These are phyloP conservation scores for Lachancea quebecensis DNA, from an alignment of 805 yeast species.

Conservation along the genomic window DNA sequence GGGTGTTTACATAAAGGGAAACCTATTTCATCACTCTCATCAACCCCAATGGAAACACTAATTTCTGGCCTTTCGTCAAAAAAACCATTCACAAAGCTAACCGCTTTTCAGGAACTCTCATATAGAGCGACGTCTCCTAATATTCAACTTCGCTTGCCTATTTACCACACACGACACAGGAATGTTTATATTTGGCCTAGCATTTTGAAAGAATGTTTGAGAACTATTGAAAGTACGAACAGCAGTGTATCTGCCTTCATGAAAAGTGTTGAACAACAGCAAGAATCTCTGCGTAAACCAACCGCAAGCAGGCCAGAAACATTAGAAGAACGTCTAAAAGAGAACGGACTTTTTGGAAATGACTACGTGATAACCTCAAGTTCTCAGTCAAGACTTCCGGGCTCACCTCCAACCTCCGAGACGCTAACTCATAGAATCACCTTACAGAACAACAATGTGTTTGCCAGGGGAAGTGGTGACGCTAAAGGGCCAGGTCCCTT, in stretches of 20 bases:
- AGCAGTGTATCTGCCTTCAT: constrained; percentile 29
- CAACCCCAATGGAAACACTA: constrained; percentile 57
- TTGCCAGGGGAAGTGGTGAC: constrained; percentile 8
- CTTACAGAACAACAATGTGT: constrained; percentile 20
- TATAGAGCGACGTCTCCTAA: constrained; percentile 49
- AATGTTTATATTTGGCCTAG: constrained; percentile 49
- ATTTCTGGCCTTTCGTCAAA: constrained; percentile 54
- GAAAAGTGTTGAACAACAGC: constrained; percentile 12
- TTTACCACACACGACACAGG: constrained; percentile 45
- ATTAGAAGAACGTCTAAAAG: neutral
- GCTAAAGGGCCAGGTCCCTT: constrained; percentile 5
- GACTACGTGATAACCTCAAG: constrained; percentile 20
- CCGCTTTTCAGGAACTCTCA: constrained; percentile 74
- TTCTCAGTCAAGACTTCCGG: constrained; percentile 13
- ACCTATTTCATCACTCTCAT: constrained; percentile 47
- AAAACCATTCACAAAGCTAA: constrained; percentile 44
- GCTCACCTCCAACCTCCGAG: constrained; percentile 11
- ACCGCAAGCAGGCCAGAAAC: constrained; percentile 2
- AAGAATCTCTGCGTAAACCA: constrained; percentile 6
- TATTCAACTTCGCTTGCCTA: constrained; percentile 41
- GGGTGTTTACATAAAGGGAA: constrained; percentile 67
- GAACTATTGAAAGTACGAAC: constrained; percentile 45
- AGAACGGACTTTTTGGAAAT: constrained; percentile 31
- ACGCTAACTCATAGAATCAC: constrained; percentile 18
- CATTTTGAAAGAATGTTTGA: constrained; percentile 53